Base-by-base conservation (phyloP, 352 stramenopile genomes). In the Pythium vanterpoolii region DNA sequence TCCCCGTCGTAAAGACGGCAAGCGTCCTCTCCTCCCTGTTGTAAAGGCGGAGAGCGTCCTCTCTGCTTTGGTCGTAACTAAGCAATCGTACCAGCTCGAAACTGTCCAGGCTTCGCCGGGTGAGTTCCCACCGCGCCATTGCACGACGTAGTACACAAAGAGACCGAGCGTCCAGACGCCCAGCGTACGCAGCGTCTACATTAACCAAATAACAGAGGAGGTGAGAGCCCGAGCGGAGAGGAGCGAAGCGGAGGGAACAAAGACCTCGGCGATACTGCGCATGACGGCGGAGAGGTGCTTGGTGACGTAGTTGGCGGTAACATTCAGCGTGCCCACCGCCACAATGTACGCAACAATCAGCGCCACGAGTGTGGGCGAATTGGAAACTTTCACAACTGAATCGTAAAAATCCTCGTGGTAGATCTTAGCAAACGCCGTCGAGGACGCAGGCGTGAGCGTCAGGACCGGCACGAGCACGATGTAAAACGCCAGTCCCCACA, bases 401-500 rank as follows among this genome's bases (percentile, higher is more conserved):
- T 94, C 84, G 59, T 74, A 64, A 60, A 92, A 90, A 59, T 94
- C 80, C 30, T 94, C 84, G 62, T 92, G 83, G 79, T 79, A 91
- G 45, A 88, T 87, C 64, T 79, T 82, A 47, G 77, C 74, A 38
- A 93, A 74, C 1, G 74, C 73, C 13, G 78, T 76, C 6, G 58
- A 67, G 18, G 59, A 31, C 30, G 51, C 33, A 3, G 84, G 82
- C 26, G 81, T 85, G 26, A 87, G 68, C 31, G 80, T 78, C 44
- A 94, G 77, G 62, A 91, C 61, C 9, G 83, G 82, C 8, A 90
- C 66, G 44, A 91, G 64, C 39, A 87, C 48, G 28, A 88, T 36
- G 59, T 93, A 89, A 60, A 95, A 90, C 16, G 76, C 76, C n/a
- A 95, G 69, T 18, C 88, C 88, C 86, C 86, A 96, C 19, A 96